Evolutionary conservation across 768 basidiomycete genomes (phyloP).

Genomic region (Boletus eberwhitei): DNA sequence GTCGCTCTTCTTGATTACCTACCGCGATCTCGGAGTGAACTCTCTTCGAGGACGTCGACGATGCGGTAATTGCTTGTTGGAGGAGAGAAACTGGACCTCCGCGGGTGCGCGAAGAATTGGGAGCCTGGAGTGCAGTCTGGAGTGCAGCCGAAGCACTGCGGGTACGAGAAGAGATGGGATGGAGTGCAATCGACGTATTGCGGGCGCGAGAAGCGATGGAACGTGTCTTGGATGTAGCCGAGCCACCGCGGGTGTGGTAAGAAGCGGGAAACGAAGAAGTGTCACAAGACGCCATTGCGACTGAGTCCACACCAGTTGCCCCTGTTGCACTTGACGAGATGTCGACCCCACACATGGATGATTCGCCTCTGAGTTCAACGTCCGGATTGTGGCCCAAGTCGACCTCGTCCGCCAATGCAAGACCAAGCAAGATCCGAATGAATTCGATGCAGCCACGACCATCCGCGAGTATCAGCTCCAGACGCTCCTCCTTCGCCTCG

Average conservation of each 20-base stretch:
- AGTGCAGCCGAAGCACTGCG: neutral
- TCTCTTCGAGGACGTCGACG: neutral
- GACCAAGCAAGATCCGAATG: conserved; percentile 12
- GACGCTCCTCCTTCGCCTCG: neutral
- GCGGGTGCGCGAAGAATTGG: neutral
- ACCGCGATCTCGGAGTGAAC: neutral
- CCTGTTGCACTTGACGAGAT: too few relatives aligned
- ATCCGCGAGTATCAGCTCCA: neutral
- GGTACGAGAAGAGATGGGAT: neutral
- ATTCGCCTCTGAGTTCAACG: too few relatives aligned
- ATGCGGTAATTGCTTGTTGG: neutral
- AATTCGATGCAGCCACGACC: conserved; percentile 12
- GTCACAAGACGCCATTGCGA: too few relatives aligned
- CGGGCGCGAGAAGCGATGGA: too few relatives aligned
- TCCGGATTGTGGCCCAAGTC: neutral
- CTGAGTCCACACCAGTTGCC: too few relatives aligned
- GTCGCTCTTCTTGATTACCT: neutral
- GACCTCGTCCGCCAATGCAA: neutral
- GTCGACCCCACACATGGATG: too few relatives aligned
- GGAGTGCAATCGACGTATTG: neutral
- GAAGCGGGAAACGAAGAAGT: too few relatives aligned
- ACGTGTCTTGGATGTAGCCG: too few relatives aligned
- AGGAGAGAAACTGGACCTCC: neutral
- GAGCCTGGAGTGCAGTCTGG: too few relatives aligned
- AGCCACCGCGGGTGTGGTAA: too few relatives aligned